Evolutionary conservation across 2,329 filamentous ascomycete genomes (phyloP).

Genomic region (Colletotrichum sp.): DNA sequence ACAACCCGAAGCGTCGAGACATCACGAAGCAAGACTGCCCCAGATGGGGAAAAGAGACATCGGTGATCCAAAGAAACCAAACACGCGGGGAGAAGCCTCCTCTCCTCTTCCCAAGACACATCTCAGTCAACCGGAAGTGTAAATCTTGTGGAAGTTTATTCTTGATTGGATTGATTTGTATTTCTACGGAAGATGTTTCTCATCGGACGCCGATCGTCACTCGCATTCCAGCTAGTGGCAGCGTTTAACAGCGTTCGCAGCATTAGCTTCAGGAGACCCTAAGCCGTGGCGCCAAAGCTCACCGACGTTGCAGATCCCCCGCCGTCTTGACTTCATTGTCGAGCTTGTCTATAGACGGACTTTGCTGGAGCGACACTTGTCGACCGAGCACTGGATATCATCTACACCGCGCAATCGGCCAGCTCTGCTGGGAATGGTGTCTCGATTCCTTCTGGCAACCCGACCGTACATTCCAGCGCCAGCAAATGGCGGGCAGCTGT

Average conservation of each 20-base stretch:
- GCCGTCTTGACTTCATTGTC: background rate
- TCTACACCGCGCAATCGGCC: background rate
- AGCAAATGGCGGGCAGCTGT: background rate
- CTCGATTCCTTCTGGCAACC: background rate
- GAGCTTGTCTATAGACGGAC: background rate
- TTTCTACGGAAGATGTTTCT: background rate
- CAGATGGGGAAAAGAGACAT: background rate
- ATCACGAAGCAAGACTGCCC: background rate
- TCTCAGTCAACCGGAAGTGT: background rate
- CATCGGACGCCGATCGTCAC: background rate
- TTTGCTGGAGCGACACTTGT: background rate
- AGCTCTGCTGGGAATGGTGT: background rate
- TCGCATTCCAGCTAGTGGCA: background rate
- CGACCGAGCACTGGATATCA: background rate
- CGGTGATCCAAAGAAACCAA: background rate
- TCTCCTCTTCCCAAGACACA: background rate
- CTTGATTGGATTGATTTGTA: background rate
- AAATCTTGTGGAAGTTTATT: background rate
- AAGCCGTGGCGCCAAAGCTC: background rate
- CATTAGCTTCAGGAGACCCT: background rate
- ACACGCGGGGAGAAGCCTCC: background rate
- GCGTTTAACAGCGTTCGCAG: background rate
- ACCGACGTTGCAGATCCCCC: conserved; percentile 9
- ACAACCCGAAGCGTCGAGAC: background rate
- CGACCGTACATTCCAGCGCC: background rate